Evolutionary conservation across 305 asterid species (phyloP), one percentile per base, ranked within the genome.

Genomic region (Fraxinus latifolia): DNA sequence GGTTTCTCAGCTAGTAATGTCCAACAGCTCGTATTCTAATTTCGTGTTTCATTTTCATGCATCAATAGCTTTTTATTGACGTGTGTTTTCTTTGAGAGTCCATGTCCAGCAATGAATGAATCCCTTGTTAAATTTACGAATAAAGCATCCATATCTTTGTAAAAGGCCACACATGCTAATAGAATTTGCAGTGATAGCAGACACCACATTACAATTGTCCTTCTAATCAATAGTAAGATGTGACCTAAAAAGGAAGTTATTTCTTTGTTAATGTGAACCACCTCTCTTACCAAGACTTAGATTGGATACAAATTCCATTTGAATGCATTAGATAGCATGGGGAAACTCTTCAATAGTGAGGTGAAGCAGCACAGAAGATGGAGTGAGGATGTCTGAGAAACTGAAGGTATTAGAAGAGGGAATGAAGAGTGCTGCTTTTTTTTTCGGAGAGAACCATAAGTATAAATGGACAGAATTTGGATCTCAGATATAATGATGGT

Each of bases 1-100:
- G 86, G 83, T 7, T 81, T 85, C 34, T 34, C 39, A 34, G 39
- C 39, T 34, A 34, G 9, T 74, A 86, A 82, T 78, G 29, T 84
- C 81, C 81, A 77, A 44, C 88, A 83, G 86, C 17, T 14, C 6
- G 47, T 70, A 12, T 23, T 32, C 17, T 29, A n/a, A 50, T 7
- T 33, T 37, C 65, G 32, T 19, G 23, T 21, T 60, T 60, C 31
- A 60, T 21, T 21, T 12, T 42, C 50, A 9, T 34, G 5, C 1
- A 34, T 34, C 39, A 34, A 34, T 5, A 34, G 39, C 39, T 34
- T 34, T 33, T 34, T 34, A 5, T 34, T 34, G 39, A 34, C 39
- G 39, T 34, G 6, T 34, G 39, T 34, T 34, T 34, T 34, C 39
- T 0, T 34, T 5, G 39, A 0, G 37, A 34, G 7, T 0, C 39